phyloP scores from a whole-genome alignment of 352 stramenopile genomes.

The Globisporangium echinulatum region DNA sequence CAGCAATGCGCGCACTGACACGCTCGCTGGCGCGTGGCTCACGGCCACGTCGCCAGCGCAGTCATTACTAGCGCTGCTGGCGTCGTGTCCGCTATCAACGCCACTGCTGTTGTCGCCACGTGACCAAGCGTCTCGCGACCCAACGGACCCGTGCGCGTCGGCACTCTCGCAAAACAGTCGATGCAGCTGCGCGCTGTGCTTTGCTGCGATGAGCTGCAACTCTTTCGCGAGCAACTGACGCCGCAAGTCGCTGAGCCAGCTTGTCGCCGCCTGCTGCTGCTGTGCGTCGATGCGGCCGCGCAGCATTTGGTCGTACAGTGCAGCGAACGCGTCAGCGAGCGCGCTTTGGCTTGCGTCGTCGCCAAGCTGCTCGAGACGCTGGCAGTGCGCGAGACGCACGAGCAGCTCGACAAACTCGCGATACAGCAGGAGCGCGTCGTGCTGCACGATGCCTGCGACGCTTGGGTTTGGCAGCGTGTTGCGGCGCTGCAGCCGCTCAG shows the following conservation, averaged over 20 bases:
- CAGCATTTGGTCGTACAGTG: constrained; percentile 39
- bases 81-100: neutral
- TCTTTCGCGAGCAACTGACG: constrained; percentile 33
- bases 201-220: constrained; percentile 31
- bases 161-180: constrained; percentile 18
- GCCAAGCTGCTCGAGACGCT: constrained; percentile 10
- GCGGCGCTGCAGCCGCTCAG: constrained; percentile 14
- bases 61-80: neutral
- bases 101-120: too few species aligned
- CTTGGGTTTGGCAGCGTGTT: constrained; percentile 18
- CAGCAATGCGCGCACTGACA: constrained; percentile 16
- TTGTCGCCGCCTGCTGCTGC: constrained; percentile 6
- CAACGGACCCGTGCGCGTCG: constrained; percentile 4
- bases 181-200: constrained; percentile 30
- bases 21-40: neutral
- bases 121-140: too few species aligned
- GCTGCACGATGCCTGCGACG: constrained; percentile 17
- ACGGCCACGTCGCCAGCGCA: neutral
- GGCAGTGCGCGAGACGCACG: constrained; percentile 38
- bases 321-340: constrained; percentile 34
- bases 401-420: constrained; percentile 66
- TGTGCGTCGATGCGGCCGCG: constrained; percentile 20
- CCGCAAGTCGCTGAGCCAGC: constrained; percentile 20
- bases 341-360: constrained; percentile 9
- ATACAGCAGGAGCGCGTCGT: constrained; percentile 37